Evolutionary conservation across 495 filamentous ascomycete genomes (phyloP), one percentile per base, ranked within the genome.

Genomic region (Aspergillus campestris): DNA sequence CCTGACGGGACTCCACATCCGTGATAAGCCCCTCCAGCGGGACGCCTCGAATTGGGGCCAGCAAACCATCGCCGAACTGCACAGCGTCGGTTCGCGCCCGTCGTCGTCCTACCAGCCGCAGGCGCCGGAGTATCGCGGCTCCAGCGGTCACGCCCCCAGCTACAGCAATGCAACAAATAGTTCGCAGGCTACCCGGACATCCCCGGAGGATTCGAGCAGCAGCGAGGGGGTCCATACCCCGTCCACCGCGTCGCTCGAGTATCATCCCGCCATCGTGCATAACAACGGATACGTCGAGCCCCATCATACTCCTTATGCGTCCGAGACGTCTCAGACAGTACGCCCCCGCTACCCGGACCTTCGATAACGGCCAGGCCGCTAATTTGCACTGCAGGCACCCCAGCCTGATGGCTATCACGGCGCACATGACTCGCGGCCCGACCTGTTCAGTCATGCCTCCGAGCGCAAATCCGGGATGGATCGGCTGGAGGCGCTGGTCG

Each of bases 401-500:
- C 61, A 63, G 47, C 38, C 61, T 49, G 60, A 69, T 49, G 57
- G 54, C 42, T 65, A 70, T 47, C 62, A 62, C 34, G 32, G 49
- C 15, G 59, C 64, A 49, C 61, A 52, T 40, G 58, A 69, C 34
- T 57, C 59, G 30, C 53, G 67, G 32, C 41, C 63, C 38, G 59
- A 58, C 12, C 44, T 64, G 11, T 66, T 63, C 35, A 40, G 59
- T 13, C 56, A 61, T 42, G 47, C 60, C 1, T 48, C 62, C 31
- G 53, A 53, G 14, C 52, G 57, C 27, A 56, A 61, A 49, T 69
- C 62, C 38, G 76, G 76, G 38, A 84, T 90, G 80, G 74, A 77
- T 42, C 72, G 86, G 10, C 66, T 95, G 15, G 85, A 95, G 47
- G 86, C 87, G 11, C 76, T 95, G 29, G 89, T 95, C 24, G 89